Conservation (phyloP, 225 moss, liverwort and hornwort genomes). For the Thuidium tamariscinum region DNA sequence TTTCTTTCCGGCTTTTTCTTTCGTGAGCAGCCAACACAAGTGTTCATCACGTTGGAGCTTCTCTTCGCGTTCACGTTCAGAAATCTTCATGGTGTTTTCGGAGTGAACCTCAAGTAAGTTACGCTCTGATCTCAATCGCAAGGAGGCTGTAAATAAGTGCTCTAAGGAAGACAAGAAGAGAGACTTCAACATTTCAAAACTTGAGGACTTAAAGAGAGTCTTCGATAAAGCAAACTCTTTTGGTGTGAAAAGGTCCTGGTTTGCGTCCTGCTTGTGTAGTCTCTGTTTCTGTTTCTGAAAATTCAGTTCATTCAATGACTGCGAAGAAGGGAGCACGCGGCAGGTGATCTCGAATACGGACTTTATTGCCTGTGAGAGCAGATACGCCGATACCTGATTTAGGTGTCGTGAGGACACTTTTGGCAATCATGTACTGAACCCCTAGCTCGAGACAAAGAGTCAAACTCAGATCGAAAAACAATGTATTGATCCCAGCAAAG, state of each 20-base stretch:
- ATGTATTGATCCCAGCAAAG: not conserved
- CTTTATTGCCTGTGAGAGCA: not conserved
- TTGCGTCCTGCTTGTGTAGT: not conserved
- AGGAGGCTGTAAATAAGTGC: not conserved
- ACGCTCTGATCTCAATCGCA: not conserved
- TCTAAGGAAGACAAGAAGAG: not conserved
- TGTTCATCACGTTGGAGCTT: not conserved
- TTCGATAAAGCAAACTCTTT: not conserved
- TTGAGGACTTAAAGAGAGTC: not conserved
- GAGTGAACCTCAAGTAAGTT: not conserved
- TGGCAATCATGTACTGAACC: not conserved
- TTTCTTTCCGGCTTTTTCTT: not conserved
- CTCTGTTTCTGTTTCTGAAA: not conserved
- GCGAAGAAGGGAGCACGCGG: not conserved
- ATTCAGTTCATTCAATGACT: not conserved
- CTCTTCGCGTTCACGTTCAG: not conserved
- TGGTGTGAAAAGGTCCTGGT: not conserved
- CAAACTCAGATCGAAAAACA: not conserved
- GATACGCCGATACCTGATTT: not conserved
- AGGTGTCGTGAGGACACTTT: not conserved
- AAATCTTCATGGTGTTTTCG: not conserved
- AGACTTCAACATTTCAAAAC: not conserved
- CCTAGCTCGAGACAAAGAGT: not conserved
- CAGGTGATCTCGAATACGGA: not conserved
- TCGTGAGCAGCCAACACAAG: not conserved